Percentiles rank a stretch among this genome's conserved stretches.
phyloP scores from a whole-genome alignment of 257 asterid genomes.

The Schizonepeta tenuifolia region DNA sequence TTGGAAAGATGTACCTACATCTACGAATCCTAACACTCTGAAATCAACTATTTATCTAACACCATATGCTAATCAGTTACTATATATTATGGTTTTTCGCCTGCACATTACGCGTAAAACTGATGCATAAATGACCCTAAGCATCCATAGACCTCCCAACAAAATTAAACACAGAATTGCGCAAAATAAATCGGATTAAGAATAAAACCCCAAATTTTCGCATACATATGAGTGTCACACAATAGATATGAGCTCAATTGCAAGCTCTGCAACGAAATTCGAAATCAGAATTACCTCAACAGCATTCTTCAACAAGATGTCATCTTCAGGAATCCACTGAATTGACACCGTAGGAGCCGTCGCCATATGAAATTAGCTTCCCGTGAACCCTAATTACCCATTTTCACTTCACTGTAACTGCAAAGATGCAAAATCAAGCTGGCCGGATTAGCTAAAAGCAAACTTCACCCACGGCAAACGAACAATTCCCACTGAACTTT shows the following conservation, averaged over 20 bases:
- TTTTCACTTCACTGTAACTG: slow-evolving; percentile 9
- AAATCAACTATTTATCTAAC: neutral
- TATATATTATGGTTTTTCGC: neutral
- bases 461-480: neutral
- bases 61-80: neutral
- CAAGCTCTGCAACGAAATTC: neutral
- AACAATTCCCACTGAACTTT: slow-evolving; percentile 7
- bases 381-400: slow-evolving; percentile 53
- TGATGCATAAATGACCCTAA: slow-evolving; percentile 11
- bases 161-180: neutral
- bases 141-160: neutral
- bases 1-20: neutral
- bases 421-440: slow-evolving; percentile 28
- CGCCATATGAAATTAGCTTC: slow-evolving; percentile 49
- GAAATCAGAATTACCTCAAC: slow-evolving; percentile 61
- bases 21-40: neutral
- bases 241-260: neutral
- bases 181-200: neutral
- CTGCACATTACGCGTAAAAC: neutral
- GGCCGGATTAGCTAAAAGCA: neutral
- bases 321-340: slow-evolving; percentile 85
- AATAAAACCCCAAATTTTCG: neutral
- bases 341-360: slow-evolving; percentile 45
- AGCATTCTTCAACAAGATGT: slow-evolving; percentile 78
- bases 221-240: slow-evolving; percentile 6